Evolutionary conservation across 108 stramenopile genomes (phyloP).

Genomic region (Bacterosira constricta): DNA sequence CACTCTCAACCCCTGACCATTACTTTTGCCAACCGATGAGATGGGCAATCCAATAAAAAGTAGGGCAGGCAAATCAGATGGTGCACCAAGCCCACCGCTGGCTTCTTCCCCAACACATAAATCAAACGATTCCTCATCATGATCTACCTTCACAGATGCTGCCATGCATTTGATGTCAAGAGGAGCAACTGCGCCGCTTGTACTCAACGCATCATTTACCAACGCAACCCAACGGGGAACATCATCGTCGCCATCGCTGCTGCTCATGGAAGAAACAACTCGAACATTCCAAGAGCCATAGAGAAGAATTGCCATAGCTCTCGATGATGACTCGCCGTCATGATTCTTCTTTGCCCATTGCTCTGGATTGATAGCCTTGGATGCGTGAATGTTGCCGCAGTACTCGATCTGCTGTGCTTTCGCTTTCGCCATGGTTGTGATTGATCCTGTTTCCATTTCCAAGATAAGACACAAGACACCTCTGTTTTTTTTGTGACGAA

Average conservation of each 20-base stretch:
- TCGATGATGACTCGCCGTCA: neutral
- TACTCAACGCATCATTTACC: conserved; percentile 5
- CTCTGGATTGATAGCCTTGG: conserved; percentile 10
- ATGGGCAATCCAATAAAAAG: conserved; percentile 14
- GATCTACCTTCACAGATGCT: conserved; percentile 25
- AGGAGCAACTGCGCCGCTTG: neutral
- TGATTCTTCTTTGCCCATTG: neutral
- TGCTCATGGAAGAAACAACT: neutral
- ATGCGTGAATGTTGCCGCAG: conserved; percentile 12
- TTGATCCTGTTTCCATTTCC: too few species aligned
- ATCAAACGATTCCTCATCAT: conserved; percentile 33
- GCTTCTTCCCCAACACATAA: conserved; percentile 7
- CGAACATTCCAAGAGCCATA: conserved; percentile 46
- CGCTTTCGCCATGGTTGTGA: neutral
- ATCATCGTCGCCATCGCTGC: too few species aligned
- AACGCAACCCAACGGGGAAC: neutral
- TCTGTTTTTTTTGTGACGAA: too few species aligned
- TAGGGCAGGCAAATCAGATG: conserved; percentile 31
- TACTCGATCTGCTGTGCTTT: neutral
- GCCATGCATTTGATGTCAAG: conserved; percentile 1
- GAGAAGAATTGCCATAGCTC: conserved; percentile 11
- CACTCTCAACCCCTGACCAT: neutral
- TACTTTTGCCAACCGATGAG: neutral
- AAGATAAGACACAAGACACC: too few species aligned
- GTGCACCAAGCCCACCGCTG: conserved; percentile 22